A percentile compares a stretch with the other conserved stretches of the same genome.
Conservation (phyloP, 2,329 filamentous ascomycete species). For the Sporothrix variecibatus region DNA sequence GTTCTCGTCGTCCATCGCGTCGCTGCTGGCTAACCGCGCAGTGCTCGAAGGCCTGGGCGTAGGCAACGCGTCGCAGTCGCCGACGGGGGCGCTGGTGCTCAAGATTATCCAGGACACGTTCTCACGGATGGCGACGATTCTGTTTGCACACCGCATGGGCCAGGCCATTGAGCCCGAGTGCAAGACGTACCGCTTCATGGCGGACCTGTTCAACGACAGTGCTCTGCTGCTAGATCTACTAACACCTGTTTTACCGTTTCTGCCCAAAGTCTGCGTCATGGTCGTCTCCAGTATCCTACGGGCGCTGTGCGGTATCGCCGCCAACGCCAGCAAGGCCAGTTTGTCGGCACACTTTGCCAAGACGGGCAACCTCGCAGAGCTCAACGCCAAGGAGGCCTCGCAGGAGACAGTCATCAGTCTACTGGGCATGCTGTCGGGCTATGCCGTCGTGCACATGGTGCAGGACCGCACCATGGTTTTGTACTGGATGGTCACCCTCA, state of each 20-base stretch:
- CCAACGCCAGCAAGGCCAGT: slow-evolving; percentile 85
- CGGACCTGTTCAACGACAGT: slow-evolving; percentile 85
- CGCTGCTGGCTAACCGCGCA: slow-evolving; percentile 77
- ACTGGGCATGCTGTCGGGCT: slow-evolving; percentile 82
- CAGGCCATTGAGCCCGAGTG: slow-evolving; percentile 85
- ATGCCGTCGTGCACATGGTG: slow-evolving; percentile 75
- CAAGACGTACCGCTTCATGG: slow-evolving; percentile 84
- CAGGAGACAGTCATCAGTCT: slow-evolving; percentile 94
- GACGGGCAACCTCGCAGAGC: slow-evolving; percentile 83
- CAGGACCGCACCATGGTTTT: slow-evolving; percentile 73
- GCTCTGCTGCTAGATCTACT: slow-evolving; percentile 85
- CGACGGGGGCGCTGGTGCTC: slow-evolving; percentile 78
- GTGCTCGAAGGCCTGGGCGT: slow-evolving; percentile 81
- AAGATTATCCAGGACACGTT: slow-evolving; percentile 81
- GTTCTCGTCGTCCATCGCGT: slow-evolving; percentile 79
- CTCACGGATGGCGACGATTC: slow-evolving; percentile 79
- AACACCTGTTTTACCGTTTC: slow-evolving; percentile 68
- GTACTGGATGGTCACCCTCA: slow-evolving; percentile 68
- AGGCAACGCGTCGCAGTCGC: slow-evolving; percentile 75
- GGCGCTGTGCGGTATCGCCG: slow-evolving; percentile 82
- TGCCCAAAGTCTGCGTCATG: slow-evolving; percentile 53
- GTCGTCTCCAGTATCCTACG: slow-evolving; percentile 54
- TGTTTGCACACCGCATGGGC: slow-evolving; percentile 81
- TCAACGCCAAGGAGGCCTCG: slow-evolving; percentile 93
- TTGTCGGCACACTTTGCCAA: slow-evolving; percentile 89